Base-by-base conservation (phyloP, 192 early-diverging fungal species). In the Entomortierella lignicola region DNA sequence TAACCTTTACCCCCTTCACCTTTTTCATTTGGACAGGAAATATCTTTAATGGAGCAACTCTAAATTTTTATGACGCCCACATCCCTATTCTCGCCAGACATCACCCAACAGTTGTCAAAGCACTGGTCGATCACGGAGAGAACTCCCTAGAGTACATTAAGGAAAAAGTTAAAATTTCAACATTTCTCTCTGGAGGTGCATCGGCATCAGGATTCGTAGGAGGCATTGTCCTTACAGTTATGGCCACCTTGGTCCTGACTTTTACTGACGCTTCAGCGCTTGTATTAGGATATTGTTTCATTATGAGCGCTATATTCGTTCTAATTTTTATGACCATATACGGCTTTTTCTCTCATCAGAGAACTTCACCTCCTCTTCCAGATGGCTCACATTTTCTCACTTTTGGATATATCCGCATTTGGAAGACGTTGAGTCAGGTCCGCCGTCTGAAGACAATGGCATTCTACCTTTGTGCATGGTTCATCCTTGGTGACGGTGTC, bases 391-490 rank as follows among this genome's bases (percentile, higher is more conserved):
- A 71, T 34, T 59, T 66, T n/a, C 27, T 85, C 18, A 74, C 79
- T 5, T 85, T 71, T 52, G 72, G 82, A 10, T 84, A 71, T 31
- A 74, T 82, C 18, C 69, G 83, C 20, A 68, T 70, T 42, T 63
- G 26, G 20, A 72, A 62, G 10, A 80, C 71, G 13, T 18, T 84
- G 13, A 34, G 72, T 5, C 81, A 85, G 69, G 85, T 85, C 25
- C 75, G 83, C 23, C 60, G 85, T 41, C 82, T 93, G 8, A 53
- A 75, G 21, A 77, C 86, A 17, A 75, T 87, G 34, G 90, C 90
- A 55, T 70, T 77, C 37, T 92, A 91, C 66, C 84, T 94, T 20
- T 60, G 90, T 7, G 84, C 89, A 17, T 94, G 89, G 86, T 93
- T 92, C 66, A 73, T 93, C 56, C 87, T 89, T 63, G 83, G 89